Conservation (phyloP, 805 yeast genomes). For the Candida loeiensis region DNA sequence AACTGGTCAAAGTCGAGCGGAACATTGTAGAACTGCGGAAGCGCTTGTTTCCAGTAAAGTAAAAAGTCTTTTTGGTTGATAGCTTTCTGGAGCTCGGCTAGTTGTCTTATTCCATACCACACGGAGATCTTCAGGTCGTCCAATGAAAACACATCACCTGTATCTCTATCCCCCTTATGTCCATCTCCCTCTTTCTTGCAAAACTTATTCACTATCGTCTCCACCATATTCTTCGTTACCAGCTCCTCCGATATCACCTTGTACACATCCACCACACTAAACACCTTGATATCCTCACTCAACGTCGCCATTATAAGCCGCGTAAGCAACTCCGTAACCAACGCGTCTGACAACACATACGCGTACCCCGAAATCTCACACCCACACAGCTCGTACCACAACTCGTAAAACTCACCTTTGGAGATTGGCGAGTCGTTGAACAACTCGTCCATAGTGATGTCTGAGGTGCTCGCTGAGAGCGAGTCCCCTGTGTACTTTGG, state of each 20-base stretch:
- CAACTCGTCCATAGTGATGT: constrained; percentile 28
- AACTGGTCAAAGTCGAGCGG: constrained; percentile 54
- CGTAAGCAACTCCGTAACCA: constrained; percentile 26
- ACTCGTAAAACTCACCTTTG: constrained; percentile 43
- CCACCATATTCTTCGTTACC: constrained; percentile 33
- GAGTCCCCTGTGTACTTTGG: constrained; percentile 21
- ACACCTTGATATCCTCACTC: constrained; percentile 19
- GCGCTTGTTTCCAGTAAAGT: constrained; percentile 56
- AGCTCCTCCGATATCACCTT: constrained; percentile 14
- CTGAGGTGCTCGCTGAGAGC: neutral
- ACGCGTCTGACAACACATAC: constrained; percentile 24
- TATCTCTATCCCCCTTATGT: too few species aligned
- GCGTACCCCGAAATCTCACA: constrained; percentile 47
- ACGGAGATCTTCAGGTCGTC: constrained; percentile 43
- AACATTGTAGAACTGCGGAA: constrained; percentile 62
- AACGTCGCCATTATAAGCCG: constrained; percentile 26
- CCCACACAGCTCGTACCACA: constrained; percentile 57
- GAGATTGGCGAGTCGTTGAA: constrained; percentile 52
- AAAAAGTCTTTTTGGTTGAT: constrained; percentile 51
- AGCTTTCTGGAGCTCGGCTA: constrained; percentile 22
- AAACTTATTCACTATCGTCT: constrained; percentile 51
- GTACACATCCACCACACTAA: constrained; percentile 17
- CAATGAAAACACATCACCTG: constrained; percentile 39
- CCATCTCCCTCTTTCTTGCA: constrained; percentile 18
- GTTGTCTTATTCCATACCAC: constrained; percentile 63